Evolutionary conservation across 129 eudicot genomes (phyloP), one percentile per base, ranked within the genome.

Genomic region (Flaveria ramosissima): DNA sequence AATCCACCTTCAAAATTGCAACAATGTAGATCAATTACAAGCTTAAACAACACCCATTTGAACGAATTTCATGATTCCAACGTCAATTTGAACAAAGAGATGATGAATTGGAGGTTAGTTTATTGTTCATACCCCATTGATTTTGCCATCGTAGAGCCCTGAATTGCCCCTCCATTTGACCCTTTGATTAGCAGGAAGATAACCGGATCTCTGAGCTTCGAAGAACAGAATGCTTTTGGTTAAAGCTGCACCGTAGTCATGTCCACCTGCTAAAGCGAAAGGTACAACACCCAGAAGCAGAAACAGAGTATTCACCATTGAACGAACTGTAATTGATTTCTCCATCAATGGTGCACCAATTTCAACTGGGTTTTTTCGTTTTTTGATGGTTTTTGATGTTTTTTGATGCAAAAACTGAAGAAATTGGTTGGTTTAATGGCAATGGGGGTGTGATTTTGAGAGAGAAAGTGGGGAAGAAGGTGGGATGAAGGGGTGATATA

Each of bases 131-230:
- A 84, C 88, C 68, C 68, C 85, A 32, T 55, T 74, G 11, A 75
- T 57, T 59, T 75, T 75, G 77, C 97, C 97, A 80, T 92, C 97
- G 51, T 80, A 79, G 42, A 92, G 86, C 45, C 89, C 96, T 13
- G 97, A 92, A 62, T 92, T 87, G 52, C 81, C 86, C 45, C 97
- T 78, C 97, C 97, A 89, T 24, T 81, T 75, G n/a, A 83, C 90
- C 14, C 97, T 61, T 75, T 92, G 96, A 65, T 77, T 83, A 62
- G 79, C 78, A 6, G 97, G 97, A 51, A 92, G 84, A 52, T 77
- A 83, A 67, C 97, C 97, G 26, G 96, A 92, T 68, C 96, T 87
- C 42, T 92, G 97, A 16, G 95, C 85, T 75, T 92, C 97, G 55
- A 89, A 92, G 72, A 86, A 92, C 59, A 89, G 51, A 68, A 92